Evolutionary conservation across 2,329 filamentous ascomycete species (phyloP).

Genomic region (Cladosporium oxysporum): DNA sequence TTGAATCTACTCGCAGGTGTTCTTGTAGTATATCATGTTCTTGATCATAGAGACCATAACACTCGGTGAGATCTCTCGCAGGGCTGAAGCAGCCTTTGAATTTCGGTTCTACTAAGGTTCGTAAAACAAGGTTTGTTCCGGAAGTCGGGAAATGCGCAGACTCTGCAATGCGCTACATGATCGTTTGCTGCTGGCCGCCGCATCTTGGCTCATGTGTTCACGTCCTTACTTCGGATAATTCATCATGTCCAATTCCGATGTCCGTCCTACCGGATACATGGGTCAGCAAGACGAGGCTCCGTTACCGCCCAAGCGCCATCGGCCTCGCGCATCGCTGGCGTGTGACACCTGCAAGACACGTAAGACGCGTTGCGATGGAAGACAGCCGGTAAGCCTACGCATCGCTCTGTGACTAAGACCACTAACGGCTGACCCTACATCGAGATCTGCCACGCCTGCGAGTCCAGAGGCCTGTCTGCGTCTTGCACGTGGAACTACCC

Average conservation of each 20-base stretch:
- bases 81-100: conserved; percentile 2
- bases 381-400: conserved; percentile 27
- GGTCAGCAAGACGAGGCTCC: not conserved
- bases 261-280: conserved; percentile 4
- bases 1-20: not conserved
- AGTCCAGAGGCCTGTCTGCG: conserved; percentile 16
- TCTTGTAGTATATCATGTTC: not conserved
- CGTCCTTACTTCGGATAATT: conserved; percentile 14
- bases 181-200: conserved; percentile 1
- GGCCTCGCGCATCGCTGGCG: conserved; percentile 30
- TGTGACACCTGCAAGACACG: conserved; percentile 30
- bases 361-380: conserved; percentile 31
- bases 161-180: conserved; percentile 9
- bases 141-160: conserved; percentile 15
- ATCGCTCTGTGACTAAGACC: conserved; percentile 12
- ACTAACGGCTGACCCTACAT: conserved; percentile 15
- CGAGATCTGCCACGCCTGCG: conserved; percentile 17
- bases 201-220: conserved; percentile 14
- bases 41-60: not conserved
- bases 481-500: conserved; percentile 19
- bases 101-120: conserved; percentile 14
- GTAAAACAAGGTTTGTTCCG: conserved; percentile 8
- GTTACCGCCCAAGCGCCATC: conserved; percentile 14
- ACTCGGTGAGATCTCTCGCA: not conserved
- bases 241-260: conserved; percentile 7